A percentile compares a stretch with the other conserved stretches of the same genome.
These are phyloP conservation scores for Yamadazyma membranifaciens DNA, from an alignment of 1,139 yeast species.

Conservation along the genomic window DNA sequence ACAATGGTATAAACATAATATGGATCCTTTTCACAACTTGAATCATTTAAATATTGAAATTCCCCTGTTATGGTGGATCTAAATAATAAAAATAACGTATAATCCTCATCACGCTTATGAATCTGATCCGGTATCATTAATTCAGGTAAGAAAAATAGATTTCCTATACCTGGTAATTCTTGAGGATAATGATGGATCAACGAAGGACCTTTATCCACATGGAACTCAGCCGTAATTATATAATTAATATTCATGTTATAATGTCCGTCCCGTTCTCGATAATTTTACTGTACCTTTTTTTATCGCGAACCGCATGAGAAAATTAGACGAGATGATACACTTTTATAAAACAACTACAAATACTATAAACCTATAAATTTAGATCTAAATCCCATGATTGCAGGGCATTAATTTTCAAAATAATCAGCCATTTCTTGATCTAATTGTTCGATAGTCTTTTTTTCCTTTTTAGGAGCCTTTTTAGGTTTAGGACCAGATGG, in stretches of 20 bases:
- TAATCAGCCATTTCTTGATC: constrained; percentile 95
- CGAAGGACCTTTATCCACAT: constrained; percentile 54
- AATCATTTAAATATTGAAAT: constrained; percentile 39
- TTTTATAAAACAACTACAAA: neutral
- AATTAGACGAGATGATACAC: neutral
- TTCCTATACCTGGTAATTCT: constrained; percentile 42
- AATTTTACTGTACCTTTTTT: no score
- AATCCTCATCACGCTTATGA: constrained; percentile 60
- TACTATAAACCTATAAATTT: no score
- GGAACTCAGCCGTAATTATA: constrained; percentile 57
- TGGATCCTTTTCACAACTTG: constrained; percentile 38
- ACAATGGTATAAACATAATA: constrained; percentile 58
- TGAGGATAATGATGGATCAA: constrained; percentile 49
- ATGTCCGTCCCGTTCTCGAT: constrained; percentile 5
- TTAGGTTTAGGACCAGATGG: constrained; percentile 23
- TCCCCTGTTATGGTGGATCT: constrained; percentile 36
- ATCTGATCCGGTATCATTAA: constrained; percentile 64
- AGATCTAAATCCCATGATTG: no score
- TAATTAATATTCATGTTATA: constrained; percentile 35
- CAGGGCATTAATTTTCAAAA: constrained; percentile 34
- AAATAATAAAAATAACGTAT: constrained; percentile 55
- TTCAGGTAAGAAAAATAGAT: constrained; percentile 48
- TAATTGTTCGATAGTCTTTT: constrained; percentile 84
- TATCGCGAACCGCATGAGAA: constrained; percentile 3
- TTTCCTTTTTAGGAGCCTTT: constrained; percentile 46